Evolutionary conservation across 2,329 filamentous ascomycete genomes (phyloP), one percentile per base, ranked within the genome.

Genomic region (Nothopassalora personata): DNA sequence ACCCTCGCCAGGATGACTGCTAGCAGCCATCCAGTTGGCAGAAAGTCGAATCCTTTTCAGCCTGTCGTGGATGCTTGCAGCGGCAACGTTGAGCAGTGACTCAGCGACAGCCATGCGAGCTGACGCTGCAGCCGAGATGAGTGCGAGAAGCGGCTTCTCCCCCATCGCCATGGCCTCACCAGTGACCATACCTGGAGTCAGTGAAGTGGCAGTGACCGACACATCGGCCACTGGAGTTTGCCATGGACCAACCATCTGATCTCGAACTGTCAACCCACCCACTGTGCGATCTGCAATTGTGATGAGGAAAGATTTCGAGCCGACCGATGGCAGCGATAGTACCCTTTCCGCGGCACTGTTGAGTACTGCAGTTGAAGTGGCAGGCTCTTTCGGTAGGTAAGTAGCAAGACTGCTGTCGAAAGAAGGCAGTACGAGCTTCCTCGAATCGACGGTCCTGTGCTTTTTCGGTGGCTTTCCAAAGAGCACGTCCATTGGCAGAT

Each of bases 11-110:
- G 90, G 87, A 73, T 97, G 91, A 71, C 86, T 91, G 61, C 92
- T 90, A n/a, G 93, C 93, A 3, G 91, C 92, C 94, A 97, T 97
- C 93, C 93, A 99, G 77, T 99, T 97, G 53, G 93, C 93, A 3
- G 92, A 97, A 9, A 97, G 83, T 72, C 93, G 88, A 62, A 97
- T 86, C 47, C 90, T 86, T 60, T 83, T 83, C 54, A 97, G 79
- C 56, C 89, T 86, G 49, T 88, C 89, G 57, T 87, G 82, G 23
- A 88, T 77, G 72, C 89, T 82, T 19, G 87, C 90, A 57, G 94
- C 94, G 39, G 90, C 91, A 59, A 99, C 80, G 74, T 99, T 99
- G 83, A 96, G 86, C 60, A 99, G 80, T 60, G 89, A 91, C 76
- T 99, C 94, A 1, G 88, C 92, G 59, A 99, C 92, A 1, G 94